Evolutionary conservation across 805 yeast genomes (phyloP), one percentile per base, ranked within the genome.

Genomic region (Ascoidea rubescens): DNA sequence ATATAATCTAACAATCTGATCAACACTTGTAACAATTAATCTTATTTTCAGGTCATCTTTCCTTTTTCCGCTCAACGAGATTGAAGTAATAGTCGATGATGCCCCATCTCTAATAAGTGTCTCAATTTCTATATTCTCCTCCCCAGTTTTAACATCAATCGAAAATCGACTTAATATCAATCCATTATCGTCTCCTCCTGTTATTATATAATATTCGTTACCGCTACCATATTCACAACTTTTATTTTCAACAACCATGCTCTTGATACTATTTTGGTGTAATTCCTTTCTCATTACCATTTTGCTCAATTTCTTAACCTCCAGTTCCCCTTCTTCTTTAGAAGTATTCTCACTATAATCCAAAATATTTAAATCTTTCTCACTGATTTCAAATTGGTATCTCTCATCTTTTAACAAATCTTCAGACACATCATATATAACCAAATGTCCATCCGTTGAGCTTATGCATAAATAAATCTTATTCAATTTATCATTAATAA

Each of bases 121-220:
- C 0, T 59, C 52, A 0, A 68, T 61, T 0, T 56, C 54, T 32
- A 77, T 60, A 4, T 62, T 50, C 1, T 59, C 56, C 5, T 48
- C 49, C 4, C 58, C 51, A 28, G 53, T 52, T 2, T 51, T 48
- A 6, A 64, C 58, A 7, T 58, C 60, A 6, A 68, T 50, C 1
- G 65, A 53, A 37, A 84, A 56, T 14, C 60, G 54, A 1, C 73
- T 65, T 1, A 77, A 61, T 1, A 71, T 74, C 3, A 85, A 60
- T 0, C 88, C 84, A 65, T 91, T 90, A 60, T 93, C 99, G 62
- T 93, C 99, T 52, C 99, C 98, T 37, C 96, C 97, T 1, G 96
- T 79, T 5, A 80, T 68, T 4, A 86, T 64, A 28, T 66, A 61
- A 2, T 67, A 51, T 21, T 21, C 28, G 28, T 21, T 21, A 21